Conservation (phyloP, 2,329 filamentous ascomycete genomes). For the Gremmenia infestans region DNA sequence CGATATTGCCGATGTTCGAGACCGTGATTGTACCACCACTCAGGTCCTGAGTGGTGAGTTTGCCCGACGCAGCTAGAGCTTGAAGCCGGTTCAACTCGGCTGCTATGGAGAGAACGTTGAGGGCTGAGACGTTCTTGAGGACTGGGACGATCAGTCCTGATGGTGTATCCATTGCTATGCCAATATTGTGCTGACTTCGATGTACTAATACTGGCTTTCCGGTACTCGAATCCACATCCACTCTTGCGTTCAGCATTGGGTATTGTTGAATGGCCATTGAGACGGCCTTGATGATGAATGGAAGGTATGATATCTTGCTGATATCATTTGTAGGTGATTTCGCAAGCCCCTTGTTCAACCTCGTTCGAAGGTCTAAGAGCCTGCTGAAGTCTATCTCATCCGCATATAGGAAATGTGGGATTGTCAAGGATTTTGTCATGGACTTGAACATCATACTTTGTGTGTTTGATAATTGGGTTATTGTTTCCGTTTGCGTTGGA, state of each 20-base stretch:
- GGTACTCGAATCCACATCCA: constrained; percentile 55
- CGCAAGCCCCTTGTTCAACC: constrained; percentile 62
- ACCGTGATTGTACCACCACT: constrained; percentile 88
- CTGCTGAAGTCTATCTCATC: constrained; percentile 81
- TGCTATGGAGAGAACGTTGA: constrained; percentile 74
- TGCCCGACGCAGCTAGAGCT: constrained; percentile 65
- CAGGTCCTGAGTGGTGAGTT: constrained; percentile 70
- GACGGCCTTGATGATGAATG: constrained; percentile 93
- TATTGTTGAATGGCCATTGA: constrained; percentile 78
- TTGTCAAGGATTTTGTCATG: constrained; percentile 87
- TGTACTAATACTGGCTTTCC: constrained; percentile 70
- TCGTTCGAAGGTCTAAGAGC: constrained; percentile 66
- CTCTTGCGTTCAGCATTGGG: constrained; percentile 80
- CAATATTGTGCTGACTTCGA: constrained; percentile 87
- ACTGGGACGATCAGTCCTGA: constrained; percentile 86
- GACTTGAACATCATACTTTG: constrained; percentile 95
- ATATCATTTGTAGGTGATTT: constrained; percentile 35
- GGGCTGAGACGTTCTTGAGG: constrained; percentile 73
- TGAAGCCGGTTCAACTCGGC: constrained; percentile 71
- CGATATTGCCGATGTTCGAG: constrained; percentile 93
- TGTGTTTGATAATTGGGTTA: constrained; percentile 65
- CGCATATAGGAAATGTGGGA: constrained; percentile 93
- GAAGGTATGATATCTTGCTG: constrained; percentile 78
- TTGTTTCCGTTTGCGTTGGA: constrained; percentile 59
- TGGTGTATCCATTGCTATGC: constrained; percentile 91